These are phyloP conservation scores for Talaromyces sp. DNA, from an alignment of 2,329 filamentous ascomycete species.

Conservation along the genomic window DNA sequence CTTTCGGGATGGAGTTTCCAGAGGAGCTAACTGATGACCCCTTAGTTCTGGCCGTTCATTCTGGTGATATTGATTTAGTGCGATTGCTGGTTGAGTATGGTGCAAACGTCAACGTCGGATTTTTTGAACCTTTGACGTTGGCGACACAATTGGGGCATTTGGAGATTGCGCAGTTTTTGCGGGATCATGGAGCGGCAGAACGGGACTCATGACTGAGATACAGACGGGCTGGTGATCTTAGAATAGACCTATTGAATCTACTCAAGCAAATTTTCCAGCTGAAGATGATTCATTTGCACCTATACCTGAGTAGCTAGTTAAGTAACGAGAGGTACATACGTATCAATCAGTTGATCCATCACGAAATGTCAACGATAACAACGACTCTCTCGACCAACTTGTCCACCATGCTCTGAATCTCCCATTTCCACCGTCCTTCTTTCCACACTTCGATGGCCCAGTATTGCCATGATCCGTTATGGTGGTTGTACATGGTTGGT, in stretches of 20 bases:
- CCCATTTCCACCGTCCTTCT: slow-evolving; percentile 41
- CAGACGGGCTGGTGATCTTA: background rate
- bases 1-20: background rate
- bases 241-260: background rate
- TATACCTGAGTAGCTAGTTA: background rate
- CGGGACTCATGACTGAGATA: background rate
- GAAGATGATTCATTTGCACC: background rate
- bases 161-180: background rate
- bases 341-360: background rate
- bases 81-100: background rate
- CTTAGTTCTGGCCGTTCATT: background rate
- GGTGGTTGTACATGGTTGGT: slow-evolving; percentile 5
- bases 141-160: background rate
- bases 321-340: background rate
- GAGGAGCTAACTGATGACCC: background rate
- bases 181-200: background rate
- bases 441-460: slow-evolving; percentile 38
- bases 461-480: slow-evolving; percentile 26
- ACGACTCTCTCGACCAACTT: slow-evolving; percentile 41
- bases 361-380: slow-evolving; percentile 26
- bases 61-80: background rate
- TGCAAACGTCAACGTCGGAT: background rate
- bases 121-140: background rate
- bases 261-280: background rate
- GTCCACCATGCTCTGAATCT: slow-evolving; percentile 40